Evolutionary conservation across 163 green algal species (phyloP), one percentile per base, ranked within the genome.

Genomic region (Chlorella variabilis): DNA sequence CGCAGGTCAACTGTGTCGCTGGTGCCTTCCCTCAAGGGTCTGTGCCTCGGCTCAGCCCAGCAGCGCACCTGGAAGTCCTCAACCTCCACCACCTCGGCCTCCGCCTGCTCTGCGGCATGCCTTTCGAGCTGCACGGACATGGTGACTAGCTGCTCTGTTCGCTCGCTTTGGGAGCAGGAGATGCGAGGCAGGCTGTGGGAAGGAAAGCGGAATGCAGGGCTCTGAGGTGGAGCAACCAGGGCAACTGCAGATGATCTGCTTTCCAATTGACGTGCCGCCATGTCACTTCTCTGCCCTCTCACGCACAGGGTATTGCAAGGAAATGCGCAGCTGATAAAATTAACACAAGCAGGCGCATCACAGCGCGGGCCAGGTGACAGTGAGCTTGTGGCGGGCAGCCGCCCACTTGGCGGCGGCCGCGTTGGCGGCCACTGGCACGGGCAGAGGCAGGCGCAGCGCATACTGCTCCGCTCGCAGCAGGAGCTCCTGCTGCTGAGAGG

Each of bases 41-140:
- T n/a, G n/a, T n/a, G n/a, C n/a, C n/a, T n/a, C n/a, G n/a, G n/a
- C n/a, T n/a, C n/a, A 75, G 21, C 38, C 38, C 20, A 11, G 8
- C 15, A 3, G 7, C 51, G 13, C 8, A 39, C n/a, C 71, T 67
- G 5, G 17, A 67, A 82, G 45, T 76, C 65, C 7, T 54, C 25
- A 20, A 66, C 56, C 78, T 84, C 56, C 17, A 75, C 68, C 5
- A 63, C 56, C 34, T 67, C 78, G 29, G 56, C 21, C 33, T 78
- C 76, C 18, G 71, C 71, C 15, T 45, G 36, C 54, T 77, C 51
- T 1, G 66, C 34, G 17, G 70, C 31, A 25, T 65, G 78, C n/a
- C 70, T 48, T 2, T 81, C 67, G 5, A 81, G 67, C 51, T 80
- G 69, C 2, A 34, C 69, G 2, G 51, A 69, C 49, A 82, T 80